Conservation (phyloP, 768 basidiomycete genomes). For the Boletus rex-veris region DNA sequence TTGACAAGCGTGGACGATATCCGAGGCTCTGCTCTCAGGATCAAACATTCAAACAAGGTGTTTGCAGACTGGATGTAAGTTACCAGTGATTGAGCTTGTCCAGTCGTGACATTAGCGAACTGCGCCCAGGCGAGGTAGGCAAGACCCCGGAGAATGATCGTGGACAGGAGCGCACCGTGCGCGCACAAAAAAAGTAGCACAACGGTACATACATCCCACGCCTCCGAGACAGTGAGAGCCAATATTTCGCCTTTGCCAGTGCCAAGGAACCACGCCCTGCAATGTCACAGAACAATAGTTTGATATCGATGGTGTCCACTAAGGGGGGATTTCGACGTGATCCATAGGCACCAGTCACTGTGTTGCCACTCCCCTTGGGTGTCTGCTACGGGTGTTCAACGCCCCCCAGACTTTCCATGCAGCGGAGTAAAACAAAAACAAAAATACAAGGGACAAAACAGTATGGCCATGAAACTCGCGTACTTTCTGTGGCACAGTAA, state of each 20-base stretch:
- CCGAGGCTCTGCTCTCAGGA: slow-evolving; percentile 51
- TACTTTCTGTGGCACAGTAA: not conserved
- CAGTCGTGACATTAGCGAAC: slow-evolving; percentile 39
- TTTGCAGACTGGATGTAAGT: slow-evolving; percentile 62
- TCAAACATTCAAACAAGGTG: slow-evolving; percentile 53
- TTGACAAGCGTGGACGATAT: slow-evolving; percentile 36
- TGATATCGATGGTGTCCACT: too few relatives aligned
- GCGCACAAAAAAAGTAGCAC: slow-evolving; percentile 63
- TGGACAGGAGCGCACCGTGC: slow-evolving; percentile 65
- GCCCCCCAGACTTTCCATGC: too few relatives aligned
- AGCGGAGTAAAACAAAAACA: too few relatives aligned
- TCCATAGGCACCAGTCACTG: too few relatives aligned
- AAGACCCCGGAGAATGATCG: slow-evolving; percentile 68
- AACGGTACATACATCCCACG: slow-evolving; percentile 63
- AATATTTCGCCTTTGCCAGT: slow-evolving; percentile 62
- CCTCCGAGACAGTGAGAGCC: slow-evolving; percentile 52
- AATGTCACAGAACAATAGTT: too few relatives aligned
- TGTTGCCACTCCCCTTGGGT: too few relatives aligned
- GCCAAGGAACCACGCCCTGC: slow-evolving; percentile 51
- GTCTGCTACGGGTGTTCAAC: too few relatives aligned
- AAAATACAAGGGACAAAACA: not conserved
- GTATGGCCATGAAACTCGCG: not conserved
- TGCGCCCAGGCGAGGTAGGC: slow-evolving; percentile 77
- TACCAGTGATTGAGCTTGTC: slow-evolving; percentile 41
- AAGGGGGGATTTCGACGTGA: too few relatives aligned